Evolutionary conservation across 1,139 yeast species (phyloP).

Genomic region (Hyphopichia burtonii): DNA sequence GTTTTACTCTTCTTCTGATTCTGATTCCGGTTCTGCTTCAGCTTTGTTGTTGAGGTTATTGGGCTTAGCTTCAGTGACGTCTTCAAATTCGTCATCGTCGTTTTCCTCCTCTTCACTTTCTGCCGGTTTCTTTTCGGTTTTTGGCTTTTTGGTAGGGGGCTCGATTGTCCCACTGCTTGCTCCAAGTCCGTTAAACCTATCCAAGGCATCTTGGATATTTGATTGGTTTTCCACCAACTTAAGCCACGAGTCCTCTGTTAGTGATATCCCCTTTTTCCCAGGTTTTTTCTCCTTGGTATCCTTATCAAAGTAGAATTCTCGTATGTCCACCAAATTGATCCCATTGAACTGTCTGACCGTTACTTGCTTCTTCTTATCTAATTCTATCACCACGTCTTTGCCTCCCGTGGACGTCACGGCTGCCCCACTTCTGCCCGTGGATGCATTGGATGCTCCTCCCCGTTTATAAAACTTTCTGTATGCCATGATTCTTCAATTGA

Average conservation of each 20-base stretch:
- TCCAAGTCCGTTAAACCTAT: constrained; percentile 36
- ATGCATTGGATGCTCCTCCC: neutral
- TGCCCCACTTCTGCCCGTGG: neutral
- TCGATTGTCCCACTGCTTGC: constrained; percentile 6
- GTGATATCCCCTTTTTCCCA: constrained; percentile 81
- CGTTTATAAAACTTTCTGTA: constrained; percentile 10
- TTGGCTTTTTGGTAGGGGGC: constrained; percentile 8
- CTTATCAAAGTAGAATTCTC: constrained; percentile 73
- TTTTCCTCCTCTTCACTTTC: constrained; percentile 11
- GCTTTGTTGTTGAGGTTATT: constrained; percentile 8
- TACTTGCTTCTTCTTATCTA: constrained; percentile 67
- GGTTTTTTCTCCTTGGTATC: constrained; percentile 63
- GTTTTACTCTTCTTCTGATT: constrained; percentile 1
- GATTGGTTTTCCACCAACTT: constrained; percentile 50
- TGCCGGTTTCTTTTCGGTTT: constrained; percentile 8
- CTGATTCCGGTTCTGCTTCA: constrained; percentile 1
- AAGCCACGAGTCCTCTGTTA: constrained; percentile 70
- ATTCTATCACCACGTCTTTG: constrained; percentile 22
- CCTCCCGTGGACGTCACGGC: neutral
- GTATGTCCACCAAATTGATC: constrained; percentile 66
- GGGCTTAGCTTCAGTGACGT: neutral
- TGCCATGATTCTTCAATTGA: too few species aligned
- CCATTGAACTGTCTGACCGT: constrained; percentile 71
- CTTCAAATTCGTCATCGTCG: constrained; percentile 5
- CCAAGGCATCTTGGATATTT: constrained; percentile 62